Conservation (phyloP, 1,139 yeast genomes). For the Nadsonia commutata region DNA sequence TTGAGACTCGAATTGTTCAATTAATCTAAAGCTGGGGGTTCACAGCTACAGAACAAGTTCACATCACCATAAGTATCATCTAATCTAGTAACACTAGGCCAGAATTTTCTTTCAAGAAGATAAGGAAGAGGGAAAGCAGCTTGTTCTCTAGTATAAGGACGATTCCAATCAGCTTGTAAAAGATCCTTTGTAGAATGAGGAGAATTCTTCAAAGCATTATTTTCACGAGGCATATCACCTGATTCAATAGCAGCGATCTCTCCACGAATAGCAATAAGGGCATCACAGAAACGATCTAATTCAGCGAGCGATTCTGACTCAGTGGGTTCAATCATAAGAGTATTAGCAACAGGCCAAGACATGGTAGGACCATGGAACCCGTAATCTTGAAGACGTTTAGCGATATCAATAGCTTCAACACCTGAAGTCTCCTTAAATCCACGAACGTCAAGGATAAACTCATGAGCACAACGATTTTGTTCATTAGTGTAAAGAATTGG, state of each 20-base stretch:
- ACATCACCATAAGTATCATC: constrained; percentile 92
- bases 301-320: constrained; percentile 85
- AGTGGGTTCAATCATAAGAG: constrained; percentile 96
- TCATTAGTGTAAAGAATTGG: constrained; percentile 59
- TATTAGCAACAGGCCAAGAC: constrained; percentile 97
- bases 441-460: constrained; percentile 82
- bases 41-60: constrained; percentile 84
- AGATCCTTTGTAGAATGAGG: constrained; percentile 85
- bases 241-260: constrained; percentile 70
- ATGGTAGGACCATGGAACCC: constrained; percentile 98
- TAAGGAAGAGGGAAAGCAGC: constrained; percentile 84
- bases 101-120: constrained; percentile 63
- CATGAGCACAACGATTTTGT: constrained; percentile 85
- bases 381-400: constrained; percentile 92
- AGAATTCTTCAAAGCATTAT: constrained; percentile 69
- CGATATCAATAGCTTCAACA: constrained; percentile 89
- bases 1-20: background rate
- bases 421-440: constrained; percentile 62
- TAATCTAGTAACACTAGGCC: constrained; percentile 89
- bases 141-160: constrained; percentile 84
- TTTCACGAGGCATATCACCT: constrained; percentile 43
- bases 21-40: constrained; percentile 18
- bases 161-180: constrained; percentile 55
- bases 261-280: constrained; percentile 65
- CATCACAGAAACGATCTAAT: constrained; percentile 77